A percentile compares a stretch with the other conserved stretches of the same genome.
phyloP scores from a whole-genome alignment of 169 alveolate species.

The Plasmodium gallinaceum region DNA sequence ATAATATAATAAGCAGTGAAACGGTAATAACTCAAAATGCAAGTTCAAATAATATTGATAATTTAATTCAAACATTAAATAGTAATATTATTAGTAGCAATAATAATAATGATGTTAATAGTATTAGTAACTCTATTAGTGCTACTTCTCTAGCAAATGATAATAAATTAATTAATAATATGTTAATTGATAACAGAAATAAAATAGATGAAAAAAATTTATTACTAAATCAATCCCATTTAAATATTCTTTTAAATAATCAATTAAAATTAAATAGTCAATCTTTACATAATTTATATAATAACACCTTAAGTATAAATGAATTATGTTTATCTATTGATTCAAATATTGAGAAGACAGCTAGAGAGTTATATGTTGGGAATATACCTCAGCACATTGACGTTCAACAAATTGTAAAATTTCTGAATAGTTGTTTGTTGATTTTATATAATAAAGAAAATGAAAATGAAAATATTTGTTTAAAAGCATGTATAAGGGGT shows the following conservation, averaged over 20 bases:
- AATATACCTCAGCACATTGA: conserved; percentile 86
- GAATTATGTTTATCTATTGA: conserved; percentile 35
- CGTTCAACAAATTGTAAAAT: conserved; percentile 85
- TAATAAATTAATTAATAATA: background rate
- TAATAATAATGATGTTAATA: background rate
- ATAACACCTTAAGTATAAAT: conserved; percentile 17
- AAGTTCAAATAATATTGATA: conserved; percentile 17
- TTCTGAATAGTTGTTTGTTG: conserved; percentile 81
- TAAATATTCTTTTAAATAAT: conserved; percentile 37
- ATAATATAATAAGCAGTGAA: conserved; percentile 9
- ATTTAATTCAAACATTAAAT: conserved; percentile 33
- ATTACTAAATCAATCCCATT: conserved; percentile 13
- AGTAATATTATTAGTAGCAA: conserved; percentile 5
- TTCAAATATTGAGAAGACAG: conserved; percentile 78
- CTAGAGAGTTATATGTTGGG: conserved; percentile 89
- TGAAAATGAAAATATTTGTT: conserved; percentile 76
- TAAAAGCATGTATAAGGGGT: conserved; percentile 94
- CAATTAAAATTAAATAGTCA: conserved; percentile 15
- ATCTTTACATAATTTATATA: conserved; percentile 35
- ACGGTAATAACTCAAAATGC: background rate
- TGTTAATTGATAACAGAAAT: background rate
- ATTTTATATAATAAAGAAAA: conserved; percentile 85
- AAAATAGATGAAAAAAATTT: background rate
- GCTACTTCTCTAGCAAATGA: background rate
- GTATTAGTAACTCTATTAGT: background rate